Evolutionary conservation across 208 protist genomes (phyloP), one percentile per base, ranked within the genome.

Genomic region (Leptomonas seymouri): DNA sequence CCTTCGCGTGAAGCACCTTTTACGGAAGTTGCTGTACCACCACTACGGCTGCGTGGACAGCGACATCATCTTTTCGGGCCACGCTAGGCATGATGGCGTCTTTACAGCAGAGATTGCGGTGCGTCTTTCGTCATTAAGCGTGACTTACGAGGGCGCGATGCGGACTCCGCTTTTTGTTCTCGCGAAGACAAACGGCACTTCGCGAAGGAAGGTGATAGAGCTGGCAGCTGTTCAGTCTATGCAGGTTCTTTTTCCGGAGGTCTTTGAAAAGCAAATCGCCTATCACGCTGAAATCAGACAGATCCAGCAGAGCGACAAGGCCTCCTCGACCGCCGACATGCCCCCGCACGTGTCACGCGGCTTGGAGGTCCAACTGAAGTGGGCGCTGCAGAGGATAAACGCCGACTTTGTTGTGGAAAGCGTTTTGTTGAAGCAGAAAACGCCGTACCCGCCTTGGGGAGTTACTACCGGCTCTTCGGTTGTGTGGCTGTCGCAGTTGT

Each of bases 241-340:
- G 21, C 73, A 86, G 72, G n/a, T 41, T 0, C 75, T 84, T 48
- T 95, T 95, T 60, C 76, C 84, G 4, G 67, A 77, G 14, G 49
- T 91, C 14, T 95, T 81, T 56, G 76, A 78, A 36, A 71, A 89
- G 30, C 87, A 95, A 28, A 70, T 95, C 25, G 72, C 71, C 25
- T 83, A 79, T 61, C 85, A 95, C 70, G 39, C 77, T 11, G 80
- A 91, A 28, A 58, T 93, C 1, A 64, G 67, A 12, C 75, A 71
- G 30, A 76, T 91, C 23, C 67, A 90, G 28, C 57, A 49, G 25
- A 69, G 63, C 49, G 46, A 46, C 53, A 85, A 79, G 27, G 81
- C 70, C 15, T 77, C 61, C 7, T 50, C 48, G 3, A 48, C 66
- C 15, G 67, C 34, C 42, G 75, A 63, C 36, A 69, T 86, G 51